Base-by-base conservation (phyloP, 805 yeast species). In the Nakazawaea ernobii region DNA sequence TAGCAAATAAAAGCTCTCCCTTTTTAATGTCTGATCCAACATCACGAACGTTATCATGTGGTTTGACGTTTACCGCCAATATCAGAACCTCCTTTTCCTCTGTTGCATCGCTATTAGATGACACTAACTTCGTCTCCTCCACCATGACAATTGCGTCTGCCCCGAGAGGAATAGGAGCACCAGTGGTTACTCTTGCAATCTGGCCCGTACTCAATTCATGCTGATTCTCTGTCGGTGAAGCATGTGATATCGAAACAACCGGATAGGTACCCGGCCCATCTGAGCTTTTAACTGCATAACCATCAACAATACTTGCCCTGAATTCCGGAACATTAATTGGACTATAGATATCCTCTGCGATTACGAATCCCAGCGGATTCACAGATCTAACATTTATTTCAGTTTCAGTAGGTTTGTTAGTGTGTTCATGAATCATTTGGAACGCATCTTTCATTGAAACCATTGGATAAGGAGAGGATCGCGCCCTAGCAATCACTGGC, bases 251-350 rank as follows among this genome's bases (percentile, higher is more conserved):
- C 2, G 63, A 50, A 0, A 64, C 68, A 6, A 77, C 69, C 0
- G 70, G 69, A 46, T 69, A 70, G 0, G 57, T 54, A 1, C 75
- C 78, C 0, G 78, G 73, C 8, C 79, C 74, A 52, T 73, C 79
- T 0, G 65, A 45, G 49, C 67, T 66, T 5, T 61, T 49, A 0
- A 75, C 77, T 1, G 82, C 81, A 52, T 77, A 77, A 0, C 82
- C 82, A 53, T 77, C 82, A 4, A 77, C 81, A 27, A 77, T 73
- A 49, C 79, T 71, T 2, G 82, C 80, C n/a, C 75, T 55, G 58
- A 73, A 76, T 14, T 67, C 62, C 0, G 82, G 82, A 10, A 75
- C 76, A 45, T 66, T 59, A 1, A 61, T 52, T 0, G 67, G 61
- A 1, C 79, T 62, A 32, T 36, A 41, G 2, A 76, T 50, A 47